Conservation (phyloP, 345 rosid species). For the Anastatica hierochuntica region DNA sequence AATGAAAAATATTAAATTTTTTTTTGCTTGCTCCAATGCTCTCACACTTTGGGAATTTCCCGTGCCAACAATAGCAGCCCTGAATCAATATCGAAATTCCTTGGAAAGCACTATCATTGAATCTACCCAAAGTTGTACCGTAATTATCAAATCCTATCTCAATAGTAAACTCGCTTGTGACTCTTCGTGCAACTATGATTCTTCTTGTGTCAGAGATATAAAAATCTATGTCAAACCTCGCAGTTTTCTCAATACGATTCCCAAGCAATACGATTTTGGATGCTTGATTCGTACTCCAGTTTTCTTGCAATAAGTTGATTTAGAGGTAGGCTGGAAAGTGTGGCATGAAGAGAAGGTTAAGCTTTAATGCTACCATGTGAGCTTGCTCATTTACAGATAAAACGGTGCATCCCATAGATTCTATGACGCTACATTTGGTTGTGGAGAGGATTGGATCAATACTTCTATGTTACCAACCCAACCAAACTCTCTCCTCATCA, state of each 20-base stretch:
- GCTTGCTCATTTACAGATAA: slow-evolving; percentile 73
- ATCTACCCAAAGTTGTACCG: too few relatives aligned
- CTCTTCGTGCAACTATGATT: slow-evolving; percentile 36
- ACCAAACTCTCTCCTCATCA: slow-evolving; percentile 58
- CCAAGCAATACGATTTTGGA: slow-evolving; percentile 51
- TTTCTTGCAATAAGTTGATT: slow-evolving; percentile 55
- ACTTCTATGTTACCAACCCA: slow-evolving; percentile 72
- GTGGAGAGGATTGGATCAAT: slow-evolving; percentile 78
- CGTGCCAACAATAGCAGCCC: slow-evolving; percentile 30
- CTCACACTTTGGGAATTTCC: too few relatives aligned
- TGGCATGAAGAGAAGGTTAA: slow-evolving; percentile 80
- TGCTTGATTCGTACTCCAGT: slow-evolving; percentile 44
- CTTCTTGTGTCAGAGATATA: slow-evolving; percentile 32
- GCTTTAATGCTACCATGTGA: slow-evolving; percentile 46
- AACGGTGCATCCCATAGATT: slow-evolving; percentile 60
- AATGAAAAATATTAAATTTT: too few relatives aligned
- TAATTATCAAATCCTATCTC: too few relatives aligned
- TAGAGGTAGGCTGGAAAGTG: slow-evolving; percentile 79
- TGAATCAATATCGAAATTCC: slow-evolving; percentile 27
- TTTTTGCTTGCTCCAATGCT: too few relatives aligned
- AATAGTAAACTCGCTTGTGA: slow-evolving; percentile 41
- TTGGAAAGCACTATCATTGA: too few relatives aligned
- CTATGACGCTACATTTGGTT: slow-evolving; percentile 50
- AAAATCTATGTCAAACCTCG: slow-evolving; percentile 26
- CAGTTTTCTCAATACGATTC: slow-evolving; percentile 41